Evolutionary conservation across 495 filamentous ascomycete genomes (phyloP), one percentile per base, ranked within the genome.

Genomic region (Penicillium salamii): DNA sequence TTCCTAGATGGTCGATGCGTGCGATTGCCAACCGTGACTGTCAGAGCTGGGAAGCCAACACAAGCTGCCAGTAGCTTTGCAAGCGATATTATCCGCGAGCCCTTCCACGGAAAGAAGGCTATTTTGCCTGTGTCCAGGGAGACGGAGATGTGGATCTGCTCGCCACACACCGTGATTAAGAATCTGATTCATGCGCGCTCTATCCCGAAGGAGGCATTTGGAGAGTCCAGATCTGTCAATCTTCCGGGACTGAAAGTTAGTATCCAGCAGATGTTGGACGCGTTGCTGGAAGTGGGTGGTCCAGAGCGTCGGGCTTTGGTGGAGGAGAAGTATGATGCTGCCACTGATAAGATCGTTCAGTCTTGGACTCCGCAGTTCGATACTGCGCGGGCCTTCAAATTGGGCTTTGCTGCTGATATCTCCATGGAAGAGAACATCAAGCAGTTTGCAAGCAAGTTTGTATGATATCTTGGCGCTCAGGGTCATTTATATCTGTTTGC

Each of bases 1-100:
- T 82, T 82, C 60, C 55, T 93, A 36, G 80, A 90, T 52, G 88
- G 78, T 0, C 75, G 86, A 7, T 71, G 76, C 12, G 74, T 86
- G 39, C 81, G 89, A 1, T 81, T 93, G 20, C 89, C 89, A 0
- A 91, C 88, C 1, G 83, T 93, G 33, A 78, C 78, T 0, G 85
- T 93, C 8, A 75, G 89, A 0, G 85, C 88, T 0, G 89, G 89
- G 0, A 80, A 79, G 43, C 89, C 89, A 0, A 86, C 85, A 0
- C 80, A 76, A n/a, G 89, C 89, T 0, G 89, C 89, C 4, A 85
- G 80, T 23, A 83, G 79, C 19, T 93, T 90, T 50, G 74, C 86
- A 26, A 85, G 80, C 8, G 88, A 88, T 5, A 90, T 93, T 46
- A 80, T 87, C 43, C 78, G 83, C 3, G 83, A 86, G 64, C 82